Base-by-base conservation (phyloP, 2,329 filamentous ascomycete species). In the Colletotrichum tanaceti region DNA sequence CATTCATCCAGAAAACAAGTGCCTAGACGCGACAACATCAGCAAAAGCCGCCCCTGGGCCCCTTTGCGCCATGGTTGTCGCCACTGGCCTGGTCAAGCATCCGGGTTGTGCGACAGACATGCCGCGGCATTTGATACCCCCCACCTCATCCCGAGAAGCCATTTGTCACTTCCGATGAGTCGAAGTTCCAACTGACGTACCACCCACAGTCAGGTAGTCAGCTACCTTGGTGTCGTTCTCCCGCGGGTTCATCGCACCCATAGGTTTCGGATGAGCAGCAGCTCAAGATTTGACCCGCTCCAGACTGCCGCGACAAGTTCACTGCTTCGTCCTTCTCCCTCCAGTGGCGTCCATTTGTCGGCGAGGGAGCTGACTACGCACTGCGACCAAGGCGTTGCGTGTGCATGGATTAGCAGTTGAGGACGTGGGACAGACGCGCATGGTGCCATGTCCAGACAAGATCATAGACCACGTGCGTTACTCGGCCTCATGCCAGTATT, bases 391-490 rank as follows among this genome's bases (percentile, higher is more conserved):
- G 35, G 18, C 22, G 24, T 24, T 50, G 14, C 22, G 11, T 22
- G 16, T 22, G 24, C 47, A 32, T 32, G 28, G 7, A 9, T 32
- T 32, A 32, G 28, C 7, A 32, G 28, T 2, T 32, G 28, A 32
- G 28, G 28, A 32, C 28, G 28, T 32, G 10, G 28, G 7, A 10
- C 28, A 32, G 28, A 32, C 28, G 28, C 28, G 28, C 7, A 32
- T 32, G 7, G 9, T 32, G 7, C 28, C 28, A 32, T 32, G 28
- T 10, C 28, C 9, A 9, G 28, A 9, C 28, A 32, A 32, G 28
- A 32, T 10, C 1, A 32, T 32, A 7, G 41, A 50, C 44, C 57
- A 61, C 55, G 54, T 65, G 52, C 58, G 50, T 57, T 65, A 63
- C 46, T 60, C 57, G 49, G 63, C 62, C 52, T n/a, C 39, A 41